A percentile compares a stretch with the other conserved stretches of the same genome.
These are phyloP conservation scores for Aspergillus costaricaensis DNA, from an alignment of 2,329 filamentous ascomycete genomes.

Conservation along the genomic window DNA sequence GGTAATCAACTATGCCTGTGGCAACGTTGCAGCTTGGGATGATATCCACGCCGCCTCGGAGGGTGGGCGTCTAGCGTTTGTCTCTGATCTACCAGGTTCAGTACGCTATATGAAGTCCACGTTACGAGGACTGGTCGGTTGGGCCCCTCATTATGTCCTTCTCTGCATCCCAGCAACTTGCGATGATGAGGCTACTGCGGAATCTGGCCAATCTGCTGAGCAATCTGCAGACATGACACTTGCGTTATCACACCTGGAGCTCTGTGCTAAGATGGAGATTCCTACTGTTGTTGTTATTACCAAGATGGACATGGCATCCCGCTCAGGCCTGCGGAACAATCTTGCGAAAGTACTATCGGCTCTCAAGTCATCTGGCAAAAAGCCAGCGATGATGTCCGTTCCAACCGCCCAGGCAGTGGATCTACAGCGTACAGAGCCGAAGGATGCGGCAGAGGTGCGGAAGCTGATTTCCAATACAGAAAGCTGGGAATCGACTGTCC, in stretches of 20 bases:
- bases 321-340: constrained; percentile 66
- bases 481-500: constrained; percentile 60
- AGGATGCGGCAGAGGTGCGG: constrained; percentile 61
- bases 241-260: constrained; percentile 75
- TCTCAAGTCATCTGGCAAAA: constrained; percentile 73
- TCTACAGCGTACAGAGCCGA: constrained; percentile 58
- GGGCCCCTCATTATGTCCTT: constrained; percentile 92
- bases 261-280: constrained; percentile 78
- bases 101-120: constrained; percentile 87
- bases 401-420: constrained; percentile 51
- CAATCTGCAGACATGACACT: constrained; percentile 64
- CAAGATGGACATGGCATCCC: constrained; percentile 85
- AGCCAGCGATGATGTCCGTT: constrained; percentile 67
- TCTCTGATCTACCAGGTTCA: constrained; percentile 90
- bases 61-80: constrained; percentile 73
- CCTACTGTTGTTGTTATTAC: constrained; percentile 83
- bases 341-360: constrained; percentile 73
- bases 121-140: constrained; percentile 85
- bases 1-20: constrained; percentile 77
- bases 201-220: constrained; percentile 24
- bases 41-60: constrained; percentile 84
- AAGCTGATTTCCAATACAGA: constrained; percentile 51
- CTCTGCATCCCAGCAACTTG: constrained; percentile 85
- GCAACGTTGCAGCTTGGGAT: constrained; percentile 88
- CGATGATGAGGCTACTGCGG: constrained; percentile 47